A percentile compares a stretch with the other conserved stretches of the same genome.
Conservation (phyloP, 2,329 filamentous ascomycete species). For the Myotisia sp. region DNA sequence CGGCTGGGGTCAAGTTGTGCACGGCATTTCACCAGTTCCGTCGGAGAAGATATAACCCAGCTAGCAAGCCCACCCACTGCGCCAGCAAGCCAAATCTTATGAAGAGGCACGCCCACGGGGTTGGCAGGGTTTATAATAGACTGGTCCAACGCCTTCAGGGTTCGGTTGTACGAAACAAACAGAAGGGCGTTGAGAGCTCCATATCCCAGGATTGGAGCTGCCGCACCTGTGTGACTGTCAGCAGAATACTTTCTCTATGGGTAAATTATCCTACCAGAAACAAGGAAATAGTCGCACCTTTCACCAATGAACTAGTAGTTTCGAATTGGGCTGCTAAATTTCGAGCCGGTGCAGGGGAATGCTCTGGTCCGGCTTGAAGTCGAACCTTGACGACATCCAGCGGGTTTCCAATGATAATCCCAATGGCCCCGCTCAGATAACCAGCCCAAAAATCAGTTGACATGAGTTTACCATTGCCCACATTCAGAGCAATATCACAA, state of each 20-base stretch:
- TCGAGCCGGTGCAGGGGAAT: constrained; percentile 14
- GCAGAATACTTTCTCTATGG: background rate
- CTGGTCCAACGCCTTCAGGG: constrained; percentile 46
- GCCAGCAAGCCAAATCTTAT: constrained; percentile 64
- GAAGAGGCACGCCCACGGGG: constrained; percentile 37
- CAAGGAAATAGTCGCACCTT: constrained; percentile 23
- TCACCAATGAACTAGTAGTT: constrained; percentile 23
- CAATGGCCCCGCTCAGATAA: constrained; percentile 71
- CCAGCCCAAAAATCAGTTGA: constrained; percentile 88
- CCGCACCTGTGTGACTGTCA: constrained; percentile 42
- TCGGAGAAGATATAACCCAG: constrained; percentile 74
- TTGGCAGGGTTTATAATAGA: constrained; percentile 31
- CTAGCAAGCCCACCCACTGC: constrained; percentile 70
- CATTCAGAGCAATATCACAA: background rate
- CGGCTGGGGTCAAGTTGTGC: constrained; percentile 49
- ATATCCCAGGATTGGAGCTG: constrained; percentile 77
- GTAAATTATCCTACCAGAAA: background rate
- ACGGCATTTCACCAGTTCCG: constrained; percentile 80
- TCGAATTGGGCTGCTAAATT: constrained; percentile 22
- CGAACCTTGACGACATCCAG: constrained; percentile 68
- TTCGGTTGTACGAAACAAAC: constrained; percentile 80
- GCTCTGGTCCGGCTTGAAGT: constrained; percentile 47
- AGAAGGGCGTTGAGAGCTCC: constrained; percentile 81
- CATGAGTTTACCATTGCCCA: constrained; percentile 36
- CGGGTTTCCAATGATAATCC: constrained; percentile 81